Evolutionary conservation across 495 filamentous ascomycete genomes (phyloP), one percentile per base, ranked within the genome.

Genomic region (Annulohypoxylon moriforme): DNA sequence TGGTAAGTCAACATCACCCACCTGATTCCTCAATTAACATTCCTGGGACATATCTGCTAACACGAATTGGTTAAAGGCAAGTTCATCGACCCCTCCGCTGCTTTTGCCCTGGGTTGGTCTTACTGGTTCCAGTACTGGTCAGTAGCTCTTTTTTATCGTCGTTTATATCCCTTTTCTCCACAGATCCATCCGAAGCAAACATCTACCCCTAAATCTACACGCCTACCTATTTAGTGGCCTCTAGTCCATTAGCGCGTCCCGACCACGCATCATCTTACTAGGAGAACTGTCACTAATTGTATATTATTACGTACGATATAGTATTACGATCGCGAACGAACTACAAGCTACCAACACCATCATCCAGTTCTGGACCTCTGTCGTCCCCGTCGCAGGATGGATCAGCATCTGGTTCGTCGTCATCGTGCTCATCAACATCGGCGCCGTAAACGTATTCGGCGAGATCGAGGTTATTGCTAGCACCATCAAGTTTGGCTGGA

Each of bases 381-480:
- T 81, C 8, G 76, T 72, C 1, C 72, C 78, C 36, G 75, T 81
- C 31, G 87, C 83, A 29, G 83, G 78, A 14, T 87, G 85, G 85
- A 87, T 87, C 8, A 72, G 86, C 10, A 88, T 87, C 53, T 92
- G 89, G 78, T 88, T 92, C 65, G 81, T 85, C 1, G 76, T 93
- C 60, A 85, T 90, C 76, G 86, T 90, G 72, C 80, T 89, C 2
- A 60, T 90, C 46, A 91, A 91, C 67, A 81, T 89, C 64, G 82
- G 90, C 59, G 84, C 87, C 1, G 86, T 91, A 10, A 76, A 80
- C 4, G 81, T 88, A 47, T 91, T 88, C 70, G 90, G 90, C 40
- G 89, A 92, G 78, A 86, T 88, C 22, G 89, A 89, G 72, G 90
- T 91, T 74, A 78, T 84, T 70, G 90, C 90, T 64, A 87, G 88